Base-by-base conservation (phyloP, 495 filamentous ascomycete genomes). In the Lasiosphaeria miniovina region DNA sequence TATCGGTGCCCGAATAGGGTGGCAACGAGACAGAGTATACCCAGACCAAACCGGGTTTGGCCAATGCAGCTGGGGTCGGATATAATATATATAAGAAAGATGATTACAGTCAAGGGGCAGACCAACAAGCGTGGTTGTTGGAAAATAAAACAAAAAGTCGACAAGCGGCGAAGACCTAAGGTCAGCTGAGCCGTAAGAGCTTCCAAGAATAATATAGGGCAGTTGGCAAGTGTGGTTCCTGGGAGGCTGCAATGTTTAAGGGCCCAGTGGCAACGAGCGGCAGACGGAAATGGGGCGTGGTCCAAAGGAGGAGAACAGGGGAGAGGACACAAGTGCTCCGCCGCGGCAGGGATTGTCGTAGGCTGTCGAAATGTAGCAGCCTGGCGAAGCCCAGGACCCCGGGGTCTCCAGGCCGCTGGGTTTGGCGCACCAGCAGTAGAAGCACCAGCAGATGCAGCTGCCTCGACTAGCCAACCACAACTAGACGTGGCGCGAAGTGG, bases 321-420 rank as follows among this genome's bases (percentile, higher is more conserved):
- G 43, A n/a, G 43, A 46, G 43, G 15, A 14, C 43, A 46, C 12
- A 46, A 46, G 43, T 46, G 43, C 43, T 11, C 43, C 43, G 43
- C 43, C 43, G 43, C 43, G 43, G 12, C 43, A 64, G 61, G 63
- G 63, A 57, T 64, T 68, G 62, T 63, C 65, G 62, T 64, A 65
- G 61, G 62, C 63, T 40, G 60, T 35, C 61, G 55, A 59, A 71
- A 71, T 58, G 57, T 64, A 59, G 69, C 65, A 69, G 66, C 69
- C 69, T 71, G 67, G 66, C 53, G 60, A 57, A 50, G 57, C 52
- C 51, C 60, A 59, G 52, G 55, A n/a, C 11, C 12, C 8, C 15
- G 43, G 41, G 51, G 43, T 59, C 53, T 51, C 56, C 61, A 49
- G 58, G 45, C 17, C 36, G 48, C 57, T 54, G 61, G 53, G 52